phyloP scores from a whole-genome alignment of 768 basidiomycete genomes.

The Tephrocybe sp. region DNA sequence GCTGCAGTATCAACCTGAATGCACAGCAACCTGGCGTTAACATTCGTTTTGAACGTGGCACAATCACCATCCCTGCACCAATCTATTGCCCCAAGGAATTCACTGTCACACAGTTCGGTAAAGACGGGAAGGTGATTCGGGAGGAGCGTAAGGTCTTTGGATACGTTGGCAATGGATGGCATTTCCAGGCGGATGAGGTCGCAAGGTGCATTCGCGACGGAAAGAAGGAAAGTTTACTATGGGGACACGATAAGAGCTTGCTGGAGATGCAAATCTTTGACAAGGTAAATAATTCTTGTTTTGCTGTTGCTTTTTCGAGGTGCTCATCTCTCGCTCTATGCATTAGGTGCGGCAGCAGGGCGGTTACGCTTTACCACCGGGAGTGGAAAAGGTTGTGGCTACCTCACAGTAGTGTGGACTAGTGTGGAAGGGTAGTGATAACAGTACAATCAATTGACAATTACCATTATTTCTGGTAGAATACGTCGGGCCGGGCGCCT shows the following conservation, averaged over 20 bases:
- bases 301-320: background rate
- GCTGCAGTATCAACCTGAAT: slow-evolving; percentile 60
- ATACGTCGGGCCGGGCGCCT: too few relatives aligned
- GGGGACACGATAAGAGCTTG: slow-evolving; percentile 79
- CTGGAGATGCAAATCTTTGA: slow-evolving; percentile 86
- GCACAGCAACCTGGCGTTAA: slow-evolving; percentile 48
- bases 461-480: too few relatives aligned
- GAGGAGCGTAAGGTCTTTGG: slow-evolving; percentile 61
- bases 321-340: background rate
- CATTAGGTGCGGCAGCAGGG: slow-evolving; percentile 65
- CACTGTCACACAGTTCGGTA: slow-evolving; percentile 58
- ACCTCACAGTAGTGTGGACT: background rate
- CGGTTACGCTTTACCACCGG: slow-evolving; percentile 57
- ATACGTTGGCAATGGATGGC: slow-evolving; percentile 70
- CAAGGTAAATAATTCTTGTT: slow-evolving; percentile 47
- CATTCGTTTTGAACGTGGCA: slow-evolving; percentile 75
- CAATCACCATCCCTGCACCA: slow-evolving; percentile 59
- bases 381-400: slow-evolving; percentile 52
- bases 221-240: slow-evolving; percentile 67
- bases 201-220: slow-evolving; percentile 74
- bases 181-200: slow-evolving; percentile 88
- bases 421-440: too few relatives aligned
- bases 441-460: too few relatives aligned
- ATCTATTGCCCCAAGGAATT: slow-evolving; percentile 67
- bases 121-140: slow-evolving; percentile 40